These are phyloP conservation scores for Ciborinia camelliae DNA, from an alignment of 2,329 filamentous ascomycete species.

Conservation along the genomic window DNA sequence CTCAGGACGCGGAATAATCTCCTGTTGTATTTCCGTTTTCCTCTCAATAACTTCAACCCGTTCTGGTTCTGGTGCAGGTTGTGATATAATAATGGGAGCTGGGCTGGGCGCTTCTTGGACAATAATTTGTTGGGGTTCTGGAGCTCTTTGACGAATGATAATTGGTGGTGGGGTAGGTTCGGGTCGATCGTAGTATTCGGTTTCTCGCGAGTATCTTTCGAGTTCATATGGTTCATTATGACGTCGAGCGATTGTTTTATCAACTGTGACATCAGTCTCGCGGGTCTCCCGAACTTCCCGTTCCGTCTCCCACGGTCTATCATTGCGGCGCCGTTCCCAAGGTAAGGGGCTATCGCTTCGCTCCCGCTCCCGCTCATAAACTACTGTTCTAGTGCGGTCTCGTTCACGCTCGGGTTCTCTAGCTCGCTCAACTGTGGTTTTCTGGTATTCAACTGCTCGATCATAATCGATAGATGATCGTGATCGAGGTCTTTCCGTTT, in stretches of 20 bases:
- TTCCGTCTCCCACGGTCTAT: constrained; percentile 32
- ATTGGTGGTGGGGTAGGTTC: constrained; percentile 51
- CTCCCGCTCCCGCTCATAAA: constrained; percentile 40
- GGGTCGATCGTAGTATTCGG: constrained; percentile 57
- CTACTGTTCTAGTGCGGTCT: constrained; percentile 37
- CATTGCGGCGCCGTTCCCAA: constrained; percentile 36
- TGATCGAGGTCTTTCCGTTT: constrained; percentile 34
- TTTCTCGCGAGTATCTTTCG: constrained; percentile 59
- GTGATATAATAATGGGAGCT: constrained; percentile 46
- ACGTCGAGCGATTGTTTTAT: constrained; percentile 27
- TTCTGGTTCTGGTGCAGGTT: constrained; percentile 27
- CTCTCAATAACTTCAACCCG: constrained; percentile 30
- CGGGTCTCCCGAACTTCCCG: constrained; percentile 31
- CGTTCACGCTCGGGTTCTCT: constrained; percentile 40
- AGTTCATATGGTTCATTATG: constrained; percentile 44
- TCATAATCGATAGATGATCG: constrained; percentile 28
- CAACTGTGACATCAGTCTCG: constrained; percentile 25
- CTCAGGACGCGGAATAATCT: constrained; percentile 26
- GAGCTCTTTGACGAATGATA: constrained; percentile 53
- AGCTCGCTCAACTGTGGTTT: constrained; percentile 28
- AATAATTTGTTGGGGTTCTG: constrained; percentile 58
- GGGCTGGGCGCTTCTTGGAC: constrained; percentile 55
- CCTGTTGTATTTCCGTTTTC: constrained; percentile 29
- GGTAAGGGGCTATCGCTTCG: constrained; percentile 24
- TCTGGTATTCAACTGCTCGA: constrained; percentile 27